phyloP scores from a whole-genome alignment of 1,284 basidiomycete species.

The Lentinus polychrous region DNA sequence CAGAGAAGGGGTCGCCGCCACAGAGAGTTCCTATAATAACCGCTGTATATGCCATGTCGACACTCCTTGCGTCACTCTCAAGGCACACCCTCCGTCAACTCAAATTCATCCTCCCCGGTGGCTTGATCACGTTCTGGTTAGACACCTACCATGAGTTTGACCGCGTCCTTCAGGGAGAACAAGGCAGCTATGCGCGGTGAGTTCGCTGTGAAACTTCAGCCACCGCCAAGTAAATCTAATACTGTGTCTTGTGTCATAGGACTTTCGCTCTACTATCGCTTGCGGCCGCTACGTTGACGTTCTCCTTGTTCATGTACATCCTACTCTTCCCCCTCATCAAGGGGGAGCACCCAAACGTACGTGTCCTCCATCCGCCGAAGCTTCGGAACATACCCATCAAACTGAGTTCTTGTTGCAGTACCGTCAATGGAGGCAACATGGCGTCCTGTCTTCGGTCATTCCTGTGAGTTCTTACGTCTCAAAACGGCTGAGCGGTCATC shows the following conservation, averaged over 20 bases:
- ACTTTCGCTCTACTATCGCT: constrained; percentile 42
- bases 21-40: not conserved
- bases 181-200: constrained; percentile 45
- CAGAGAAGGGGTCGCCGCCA: not conserved
- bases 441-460: constrained; percentile 50
- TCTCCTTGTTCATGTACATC: constrained; percentile 67
- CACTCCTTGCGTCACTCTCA: constrained; percentile 20
- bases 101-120: constrained; percentile 68
- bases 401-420: constrained; percentile 15
- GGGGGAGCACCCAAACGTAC: constrained; percentile 61
- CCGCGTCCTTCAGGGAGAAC: constrained; percentile 27
- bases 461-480: constrained; percentile 26
- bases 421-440: constrained; percentile 33
- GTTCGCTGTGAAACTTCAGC: constrained; percentile 9
- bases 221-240: not conserved
- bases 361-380: constrained; percentile 20
- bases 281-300: constrained; percentile 47
- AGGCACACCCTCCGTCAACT: constrained; percentile 57
- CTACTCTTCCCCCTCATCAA: constrained; percentile 55
- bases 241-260: constrained; percentile 25
- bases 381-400: not conserved
- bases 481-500: constrained; percentile 6
- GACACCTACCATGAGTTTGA: constrained; percentile 46
- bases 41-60: constrained; percentile 1
- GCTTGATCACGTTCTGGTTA: constrained; percentile 50